phyloP scores from a whole-genome alignment of 2,329 filamentous ascomycete species.

The Curvularia lunata region DNA sequence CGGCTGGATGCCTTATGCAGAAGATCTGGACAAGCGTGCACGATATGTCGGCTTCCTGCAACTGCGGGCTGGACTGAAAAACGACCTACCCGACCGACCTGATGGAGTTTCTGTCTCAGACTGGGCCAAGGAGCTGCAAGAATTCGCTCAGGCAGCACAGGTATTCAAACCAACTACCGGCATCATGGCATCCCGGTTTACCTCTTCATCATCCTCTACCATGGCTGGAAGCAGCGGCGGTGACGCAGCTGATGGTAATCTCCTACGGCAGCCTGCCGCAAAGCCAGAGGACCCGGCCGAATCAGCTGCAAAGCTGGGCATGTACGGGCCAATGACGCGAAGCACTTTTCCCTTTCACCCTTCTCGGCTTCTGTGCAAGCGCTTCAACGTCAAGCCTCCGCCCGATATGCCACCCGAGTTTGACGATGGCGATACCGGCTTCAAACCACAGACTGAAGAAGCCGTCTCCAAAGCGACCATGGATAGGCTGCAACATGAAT shows the following conservation, averaged over 20 bases:
- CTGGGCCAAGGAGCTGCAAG: slow-evolving; percentile 77
- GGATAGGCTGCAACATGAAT: slow-evolving; percentile 44
- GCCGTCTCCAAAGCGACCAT: slow-evolving; percentile 63
- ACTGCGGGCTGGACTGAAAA: slow-evolving; percentile 67
- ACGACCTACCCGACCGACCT: slow-evolving; percentile 63
- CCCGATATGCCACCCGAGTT: slow-evolving; percentile 64
- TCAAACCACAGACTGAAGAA: slow-evolving; percentile 47
- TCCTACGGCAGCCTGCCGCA: slow-evolving; percentile 56
- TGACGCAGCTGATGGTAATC: slow-evolving; percentile 38
- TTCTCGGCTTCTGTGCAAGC: slow-evolving; percentile 85
- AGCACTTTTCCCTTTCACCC: slow-evolving; percentile 76
- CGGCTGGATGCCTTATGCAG: slow-evolving; percentile 82
- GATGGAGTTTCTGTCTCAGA: slow-evolving; percentile 67
- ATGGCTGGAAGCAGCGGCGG: slow-evolving; percentile 24
- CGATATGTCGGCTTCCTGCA: slow-evolving; percentile 86
- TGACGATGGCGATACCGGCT: slow-evolving; percentile 42
- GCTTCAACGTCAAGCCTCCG: slow-evolving; percentile 86
- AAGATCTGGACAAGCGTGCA: slow-evolving; percentile 77
- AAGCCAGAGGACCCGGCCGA: slow-evolving; percentile 79
- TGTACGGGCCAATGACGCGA: slow-evolving; percentile 91
- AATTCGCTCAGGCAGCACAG: slow-evolving; percentile 76
- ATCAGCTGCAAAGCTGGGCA: slow-evolving; percentile 84
- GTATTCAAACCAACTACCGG: slow-evolving; percentile 93
- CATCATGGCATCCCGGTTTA: slow-evolving; percentile 92
- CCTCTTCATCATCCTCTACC: slow-evolving; percentile 58